phyloP scores from a whole-genome alignment of 169 alveolate genomes.

The Babesia bigemina region DNA sequence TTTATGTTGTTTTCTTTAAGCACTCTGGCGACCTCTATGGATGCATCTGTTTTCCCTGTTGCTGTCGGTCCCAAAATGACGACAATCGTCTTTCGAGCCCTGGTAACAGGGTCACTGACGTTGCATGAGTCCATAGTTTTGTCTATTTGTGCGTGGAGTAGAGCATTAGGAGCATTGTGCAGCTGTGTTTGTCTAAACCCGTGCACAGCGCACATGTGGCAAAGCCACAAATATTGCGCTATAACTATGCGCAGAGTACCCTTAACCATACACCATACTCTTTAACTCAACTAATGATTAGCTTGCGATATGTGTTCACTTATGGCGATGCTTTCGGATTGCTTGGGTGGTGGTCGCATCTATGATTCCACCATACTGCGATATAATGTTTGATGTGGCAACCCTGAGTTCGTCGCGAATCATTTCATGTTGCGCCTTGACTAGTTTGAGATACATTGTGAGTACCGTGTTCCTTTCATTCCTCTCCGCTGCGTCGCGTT shows the following conservation, averaged over 20 bases:
- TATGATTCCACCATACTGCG: constrained; percentile 70
- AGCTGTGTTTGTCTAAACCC: not conserved
- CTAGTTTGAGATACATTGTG: constrained; percentile 72
- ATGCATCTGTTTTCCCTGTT: constrained; percentile 75
- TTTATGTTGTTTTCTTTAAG: constrained; percentile 53
- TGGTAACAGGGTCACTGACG: not conserved
- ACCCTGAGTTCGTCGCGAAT: constrained; percentile 72
- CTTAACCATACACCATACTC: constrained; percentile 19
- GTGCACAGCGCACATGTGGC: not conserved
- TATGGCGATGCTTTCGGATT: constrained; percentile 12
- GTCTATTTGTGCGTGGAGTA: too few relatives aligned
- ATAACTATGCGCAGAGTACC: not conserved
- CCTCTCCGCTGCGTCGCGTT: constrained; percentile 77
- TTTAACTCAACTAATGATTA: not conserved
- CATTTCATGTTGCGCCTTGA: constrained; percentile 81
- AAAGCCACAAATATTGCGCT: not conserved
- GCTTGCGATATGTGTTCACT: constrained; percentile 6
- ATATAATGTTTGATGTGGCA: constrained; percentile 69
- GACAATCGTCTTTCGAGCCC: constrained; percentile 24
- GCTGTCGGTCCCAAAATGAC: constrained; percentile 77
- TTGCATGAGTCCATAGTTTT: not conserved
- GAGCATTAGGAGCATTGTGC: too few relatives aligned
- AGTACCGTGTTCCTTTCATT: constrained; percentile 64
- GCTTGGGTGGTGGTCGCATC: constrained; percentile 48
- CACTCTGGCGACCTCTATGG: constrained; percentile 67